Evolutionary conservation across 2,329 filamentous ascomycete genomes (phyloP), one percentile per base, ranked within the genome.

Genomic region (Fusarium pseudoanthophilum): DNA sequence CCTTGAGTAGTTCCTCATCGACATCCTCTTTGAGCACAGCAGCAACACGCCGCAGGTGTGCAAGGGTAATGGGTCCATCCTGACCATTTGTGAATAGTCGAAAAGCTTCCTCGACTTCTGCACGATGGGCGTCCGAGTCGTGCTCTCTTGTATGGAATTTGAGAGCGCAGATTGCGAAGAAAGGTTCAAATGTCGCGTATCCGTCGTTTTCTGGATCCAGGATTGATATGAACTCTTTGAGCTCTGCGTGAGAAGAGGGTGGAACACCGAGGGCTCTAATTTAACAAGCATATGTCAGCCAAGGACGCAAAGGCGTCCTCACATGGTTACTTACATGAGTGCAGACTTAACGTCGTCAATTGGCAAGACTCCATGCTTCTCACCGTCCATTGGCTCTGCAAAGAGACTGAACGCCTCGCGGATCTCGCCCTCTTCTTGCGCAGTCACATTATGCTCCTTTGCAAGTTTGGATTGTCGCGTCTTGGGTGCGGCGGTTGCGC

Each of bases 351-450:
- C 88, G 79, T 94, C 92, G 76, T 86, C 85, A 8, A 88, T 90
- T 18, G 89, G 88, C 58, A 94, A 88, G 21, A 93, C 90, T 67
- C 92, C 92, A 63, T 92, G 85, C 79, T 94, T 93, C 77, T 95
- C 92, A 58, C 92, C 90, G 26, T 91, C 87, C 82, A 90, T 90
- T 40, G 91, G 90, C 75, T 92, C 88, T 3, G 91, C 85, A 81
- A 98, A 99, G 13, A 98, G 88, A 28, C 89, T 87, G 82, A 96
- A 98, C 20, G 95, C 95, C 82, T 98, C 95, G 78, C 90, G 91
- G 79, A 99, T 97, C 84, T 98, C 95, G 75, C 89, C 88, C 84
- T 98, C 95, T 83, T 98, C 92, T 73, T 92, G 90, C 45, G 91
- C 92, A 20, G 90, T 92, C 79, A 98, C 90, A 81, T 95, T 92